Evolutionary conservation across 768 basidiomycete species (phyloP).

Genomic region (Xerocomellus amylosporus): DNA sequence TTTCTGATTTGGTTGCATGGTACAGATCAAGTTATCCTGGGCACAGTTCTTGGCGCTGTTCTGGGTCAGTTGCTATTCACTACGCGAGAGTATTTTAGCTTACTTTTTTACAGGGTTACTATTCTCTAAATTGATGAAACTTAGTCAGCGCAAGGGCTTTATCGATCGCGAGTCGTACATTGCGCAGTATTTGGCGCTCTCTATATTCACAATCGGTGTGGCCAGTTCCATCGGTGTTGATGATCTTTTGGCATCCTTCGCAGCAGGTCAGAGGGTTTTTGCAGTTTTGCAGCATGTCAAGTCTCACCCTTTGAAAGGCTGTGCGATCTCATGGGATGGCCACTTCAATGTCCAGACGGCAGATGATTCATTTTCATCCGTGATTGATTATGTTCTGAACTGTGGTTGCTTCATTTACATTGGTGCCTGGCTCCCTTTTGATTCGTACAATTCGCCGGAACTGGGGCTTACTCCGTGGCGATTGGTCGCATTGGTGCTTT

Average conservation of each 20-base stretch:
- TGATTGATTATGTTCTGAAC: slow-evolving; percentile 85
- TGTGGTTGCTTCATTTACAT: slow-evolving; percentile 79
- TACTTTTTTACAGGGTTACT: slow-evolving; percentile 45
- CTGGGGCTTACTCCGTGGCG: slow-evolving; percentile 70
- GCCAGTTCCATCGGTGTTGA: slow-evolving; percentile 80
- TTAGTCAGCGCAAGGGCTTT: slow-evolving; percentile 57
- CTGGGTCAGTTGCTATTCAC: slow-evolving; percentile 34
- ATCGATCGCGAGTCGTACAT: slow-evolving; percentile 85
- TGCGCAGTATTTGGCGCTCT: slow-evolving; percentile 75
- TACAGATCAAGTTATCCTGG: slow-evolving; percentile 78
- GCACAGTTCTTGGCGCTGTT: slow-evolving; percentile 63
- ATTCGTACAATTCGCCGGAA: slow-evolving; percentile 50
- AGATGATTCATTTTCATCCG: slow-evolving; percentile 83
- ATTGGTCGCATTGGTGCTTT: slow-evolving; percentile 62
- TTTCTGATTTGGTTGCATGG: slow-evolving; percentile 1
- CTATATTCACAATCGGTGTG: slow-evolving; percentile 75
- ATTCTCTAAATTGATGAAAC: slow-evolving; percentile 73
- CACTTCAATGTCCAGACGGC: slow-evolving; percentile 78
- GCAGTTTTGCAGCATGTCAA: neutral
- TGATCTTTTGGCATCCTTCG: slow-evolving; percentile 87
- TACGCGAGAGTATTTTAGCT: neutral
- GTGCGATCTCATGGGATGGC: slow-evolving; percentile 90
- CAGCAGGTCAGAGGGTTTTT: slow-evolving; percentile 51
- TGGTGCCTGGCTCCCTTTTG: slow-evolving; percentile 84
- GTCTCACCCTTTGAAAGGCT: slow-evolving; percentile 47